Base-by-base conservation (phyloP, 257 asterid species). In the Solanum medicagineum region DNA sequence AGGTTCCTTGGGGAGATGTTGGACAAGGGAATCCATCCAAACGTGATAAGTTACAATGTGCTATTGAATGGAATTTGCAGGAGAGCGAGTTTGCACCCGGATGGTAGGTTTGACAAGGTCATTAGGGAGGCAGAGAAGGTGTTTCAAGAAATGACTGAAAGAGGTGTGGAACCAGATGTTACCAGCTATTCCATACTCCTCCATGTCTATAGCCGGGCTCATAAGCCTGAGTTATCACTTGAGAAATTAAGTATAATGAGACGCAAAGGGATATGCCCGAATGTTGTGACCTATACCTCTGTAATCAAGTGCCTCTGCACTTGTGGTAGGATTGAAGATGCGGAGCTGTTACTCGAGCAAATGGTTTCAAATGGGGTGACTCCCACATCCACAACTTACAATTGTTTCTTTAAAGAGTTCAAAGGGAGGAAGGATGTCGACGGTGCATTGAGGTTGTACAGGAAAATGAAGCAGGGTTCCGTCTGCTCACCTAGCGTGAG, bases 121-220 rank as follows among this genome's bases (percentile, higher is more conserved):
- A 90, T 94, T 22, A 86, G 94, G 91, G 94, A 93, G 24, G 98
- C 97, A 42, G 96, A 94, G 88, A 75, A 87, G 87, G 86, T 93
- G 87, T 89, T 96, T 57, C 92, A 85, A 62, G 96, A 93, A 87
- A 94, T 96, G 99, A 90, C 85, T 14, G 90, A 89, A 60, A 84
- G 90, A 86, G 94, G 97, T 3, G 86, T 96, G 77, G 98, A 94
- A 83, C 98, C 98, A 42, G 98, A 96, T 87, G 97, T 93, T 17
- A 91, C 94, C 4, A 93, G 97, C 82, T 96, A 93, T 87, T 93
- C 99, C 1, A 90, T 93, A 81, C 85, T 94, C 90, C 92, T 96
- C 29, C 98, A 94, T 49, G 98, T 94, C 7, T 96, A 93, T 81
- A 93, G 96, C 81, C 89, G 98, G 85, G 97, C 95, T 1, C 99